Percentiles rank a stretch among this genome's conserved stretches.
Evolutionary conservation across 1,284 basidiomycete species (phyloP).

Genomic region (Thecaphora thlaspeos): DNA sequence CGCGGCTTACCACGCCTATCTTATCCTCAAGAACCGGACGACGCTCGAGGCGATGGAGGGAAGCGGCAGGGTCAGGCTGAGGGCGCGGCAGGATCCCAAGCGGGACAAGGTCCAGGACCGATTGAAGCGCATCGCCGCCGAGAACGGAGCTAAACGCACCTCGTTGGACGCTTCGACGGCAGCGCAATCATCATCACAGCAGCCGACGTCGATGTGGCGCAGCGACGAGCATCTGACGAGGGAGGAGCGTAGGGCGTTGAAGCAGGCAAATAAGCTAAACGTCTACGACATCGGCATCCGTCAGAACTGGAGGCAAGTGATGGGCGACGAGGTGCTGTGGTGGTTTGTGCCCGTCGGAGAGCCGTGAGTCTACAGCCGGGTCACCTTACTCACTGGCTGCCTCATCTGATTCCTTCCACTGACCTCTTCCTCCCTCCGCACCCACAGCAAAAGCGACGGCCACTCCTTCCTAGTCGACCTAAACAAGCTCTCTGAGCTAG

Average conservation of each 20-base stretch:
- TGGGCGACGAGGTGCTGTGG: conserved; percentile 34
- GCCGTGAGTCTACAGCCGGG: too few species aligned
- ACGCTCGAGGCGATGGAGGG: conserved; percentile 59
- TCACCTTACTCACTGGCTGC: too few species aligned
- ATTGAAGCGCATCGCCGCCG: conserved; percentile 8
- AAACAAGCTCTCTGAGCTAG: conserved; percentile 25
- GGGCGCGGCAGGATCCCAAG: conserved; percentile 8
- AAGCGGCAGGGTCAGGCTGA: conserved; percentile 31
- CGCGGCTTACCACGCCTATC: conserved; percentile 49
- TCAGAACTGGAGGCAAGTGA: conserved; percentile 41
- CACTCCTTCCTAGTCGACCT: conserved; percentile 28
- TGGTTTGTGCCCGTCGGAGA: conserved; percentile 48
- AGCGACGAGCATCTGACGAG: conserved; percentile 38
- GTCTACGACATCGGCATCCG: conserved; percentile 46
- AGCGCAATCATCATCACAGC: too few species aligned
- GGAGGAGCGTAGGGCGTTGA: conserved; percentile 37
- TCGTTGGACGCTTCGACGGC: too few species aligned
- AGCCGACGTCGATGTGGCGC: conserved; percentile 24
- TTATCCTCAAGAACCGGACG: conserved; percentile 56
- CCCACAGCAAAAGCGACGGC: conserved; percentile 19
- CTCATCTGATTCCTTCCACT: too few species aligned
- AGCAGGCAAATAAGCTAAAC: conserved; percentile 44
- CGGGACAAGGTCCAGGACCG: conserved; percentile 26
- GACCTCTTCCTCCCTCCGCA: neutral
- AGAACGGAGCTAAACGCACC: too few species aligned